Evolutionary conservation across 1,284 basidiomycete genomes (phyloP).

Genomic region (Rhodotorula sp.): DNA sequence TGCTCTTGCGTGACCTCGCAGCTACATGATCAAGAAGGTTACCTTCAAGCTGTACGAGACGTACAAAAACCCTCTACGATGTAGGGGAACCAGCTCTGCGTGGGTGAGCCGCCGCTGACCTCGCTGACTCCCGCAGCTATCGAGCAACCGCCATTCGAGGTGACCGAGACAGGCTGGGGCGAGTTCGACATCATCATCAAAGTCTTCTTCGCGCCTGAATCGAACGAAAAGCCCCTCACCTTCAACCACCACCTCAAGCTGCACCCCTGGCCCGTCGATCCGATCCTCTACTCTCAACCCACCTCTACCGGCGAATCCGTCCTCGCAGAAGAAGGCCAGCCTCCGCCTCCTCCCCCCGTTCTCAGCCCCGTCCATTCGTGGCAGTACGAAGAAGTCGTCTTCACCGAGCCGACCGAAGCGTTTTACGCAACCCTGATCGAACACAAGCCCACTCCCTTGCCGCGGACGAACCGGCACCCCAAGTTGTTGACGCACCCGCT

Average conservation of each 20-base stretch:
- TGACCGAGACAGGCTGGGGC: slow-evolving; percentile 98
- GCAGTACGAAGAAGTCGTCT: slow-evolving; percentile 99
- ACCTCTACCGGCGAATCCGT: slow-evolving; percentile 50
- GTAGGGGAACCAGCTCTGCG: slow-evolving; percentile 51
- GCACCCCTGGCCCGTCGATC: slow-evolving; percentile 71
- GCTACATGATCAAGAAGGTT: slow-evolving; percentile 88
- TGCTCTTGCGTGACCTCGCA: slow-evolving; percentile 33
- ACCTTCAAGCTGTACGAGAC: slow-evolving; percentile 98
- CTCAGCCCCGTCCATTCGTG: slow-evolving; percentile 76
- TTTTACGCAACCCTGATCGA: slow-evolving; percentile 80
- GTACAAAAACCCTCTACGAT: slow-evolving; percentile 83
- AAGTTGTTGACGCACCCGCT: slow-evolving; percentile 20
- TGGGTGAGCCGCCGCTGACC: background rate
- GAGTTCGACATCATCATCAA: slow-evolving; percentile 97
- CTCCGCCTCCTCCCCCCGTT: slow-evolving; percentile 14
- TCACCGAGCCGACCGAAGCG: slow-evolving; percentile 85
- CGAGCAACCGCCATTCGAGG: slow-evolving; percentile 89
- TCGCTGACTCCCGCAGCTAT: slow-evolving; percentile 59
- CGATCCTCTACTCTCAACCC: slow-evolving; percentile 26
- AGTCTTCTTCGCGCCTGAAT: slow-evolving; percentile 86
- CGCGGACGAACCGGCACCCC: slow-evolving; percentile 52
- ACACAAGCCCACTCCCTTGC: slow-evolving; percentile 77
- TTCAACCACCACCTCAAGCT: slow-evolving; percentile 92
- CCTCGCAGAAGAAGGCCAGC: background rate
- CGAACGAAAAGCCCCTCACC: slow-evolving; percentile 83